phyloP scores from a whole-genome alignment of 768 basidiomycete genomes.

The Macrolepiota dolichaula region DNA sequence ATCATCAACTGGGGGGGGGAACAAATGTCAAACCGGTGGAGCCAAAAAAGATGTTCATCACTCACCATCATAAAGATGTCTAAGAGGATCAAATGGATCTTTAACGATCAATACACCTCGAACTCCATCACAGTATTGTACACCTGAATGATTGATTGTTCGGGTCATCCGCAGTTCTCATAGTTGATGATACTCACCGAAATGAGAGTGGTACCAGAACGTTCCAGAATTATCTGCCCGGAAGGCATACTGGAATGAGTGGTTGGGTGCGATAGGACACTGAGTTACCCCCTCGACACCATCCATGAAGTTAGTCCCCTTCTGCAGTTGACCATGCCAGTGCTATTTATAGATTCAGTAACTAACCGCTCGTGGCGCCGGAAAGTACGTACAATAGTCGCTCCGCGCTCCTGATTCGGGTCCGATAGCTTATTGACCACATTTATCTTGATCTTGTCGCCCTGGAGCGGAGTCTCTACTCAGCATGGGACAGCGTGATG shows the following conservation, averaged over 20 bases:
- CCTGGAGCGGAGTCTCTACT: constrained; percentile 14
- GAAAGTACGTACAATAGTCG: constrained; percentile 39
- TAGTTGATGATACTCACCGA: constrained; percentile 1
- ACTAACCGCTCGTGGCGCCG: background rate
- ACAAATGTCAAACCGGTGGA: background rate
- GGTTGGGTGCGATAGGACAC: constrained; percentile 36
- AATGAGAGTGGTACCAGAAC: constrained; percentile 36
- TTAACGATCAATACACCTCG: constrained; percentile 37
- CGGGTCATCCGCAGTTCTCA: background rate
- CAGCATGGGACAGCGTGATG: background rate
- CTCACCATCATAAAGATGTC: constrained; percentile 15
- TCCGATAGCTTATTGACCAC: constrained; percentile 46
- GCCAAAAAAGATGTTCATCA: background rate
- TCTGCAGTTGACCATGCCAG: constrained; percentile 40
- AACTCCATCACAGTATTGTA: constrained; percentile 47
- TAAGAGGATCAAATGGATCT: constrained; percentile 22
- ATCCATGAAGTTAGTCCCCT: constrained; percentile 34
- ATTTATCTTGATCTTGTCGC: constrained; percentile 40
- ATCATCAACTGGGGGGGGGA: constrained; percentile 24
- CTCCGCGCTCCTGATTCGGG: constrained; percentile 40
- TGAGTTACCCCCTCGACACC: constrained; percentile 36
- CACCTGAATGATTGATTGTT: constrained; percentile 11
- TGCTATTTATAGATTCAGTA: constrained; percentile 28
- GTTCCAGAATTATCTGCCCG: constrained; percentile 32
- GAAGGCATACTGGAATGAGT: constrained; percentile 39